A percentile compares a stretch with the other conserved stretches of the same genome.
phyloP scores from a whole-genome alignment of 2,329 filamentous ascomycete species.

The Diplodia sapinea region DNA sequence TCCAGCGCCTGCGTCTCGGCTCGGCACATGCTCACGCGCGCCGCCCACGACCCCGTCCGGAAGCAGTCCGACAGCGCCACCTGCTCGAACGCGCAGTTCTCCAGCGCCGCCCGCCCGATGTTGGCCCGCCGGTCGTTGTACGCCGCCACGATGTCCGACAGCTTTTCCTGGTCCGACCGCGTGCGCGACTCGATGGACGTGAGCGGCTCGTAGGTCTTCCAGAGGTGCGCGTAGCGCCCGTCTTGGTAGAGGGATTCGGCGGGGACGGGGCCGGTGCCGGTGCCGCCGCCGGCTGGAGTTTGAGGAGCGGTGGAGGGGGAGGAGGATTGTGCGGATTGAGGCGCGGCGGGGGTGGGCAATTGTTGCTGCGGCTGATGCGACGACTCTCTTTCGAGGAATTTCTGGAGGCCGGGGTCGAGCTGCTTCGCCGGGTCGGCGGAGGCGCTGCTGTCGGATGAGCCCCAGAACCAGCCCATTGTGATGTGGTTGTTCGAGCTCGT shows the following conservation, averaged over 20 bases:
- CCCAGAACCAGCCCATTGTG: constrained; percentile 70
- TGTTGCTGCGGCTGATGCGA: constrained; percentile 47
- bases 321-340: constrained; percentile 35
- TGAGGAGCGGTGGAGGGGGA: constrained; percentile 25
- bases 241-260: constrained; percentile 68
- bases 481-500: not conserved
- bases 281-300: constrained; percentile 19
- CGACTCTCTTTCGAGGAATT: constrained; percentile 83
- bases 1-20: constrained; percentile 79
- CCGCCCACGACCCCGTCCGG: constrained; percentile 66
- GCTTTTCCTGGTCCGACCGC: constrained; percentile 78
- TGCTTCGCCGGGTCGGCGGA: constrained; percentile 69
- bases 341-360: constrained; percentile 38
- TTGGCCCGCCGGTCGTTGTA: constrained; percentile 82
- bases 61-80: constrained; percentile 84
- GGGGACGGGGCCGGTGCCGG: constrained; percentile 42
- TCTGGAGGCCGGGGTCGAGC: constrained; percentile 81
- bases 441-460: constrained; percentile 46
- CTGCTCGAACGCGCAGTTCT: constrained; percentile 92
- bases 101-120: constrained; percentile 81
- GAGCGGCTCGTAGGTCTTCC: constrained; percentile 86
- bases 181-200: constrained; percentile 69
- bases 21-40: constrained; percentile 79
- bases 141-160: constrained; percentile 78
- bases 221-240: constrained; percentile 82